A percentile compares a stretch with the other conserved stretches of the same genome.
phyloP scores from a whole-genome alignment of 768 basidiomycete genomes.

The Boletus fagicola region DNA sequence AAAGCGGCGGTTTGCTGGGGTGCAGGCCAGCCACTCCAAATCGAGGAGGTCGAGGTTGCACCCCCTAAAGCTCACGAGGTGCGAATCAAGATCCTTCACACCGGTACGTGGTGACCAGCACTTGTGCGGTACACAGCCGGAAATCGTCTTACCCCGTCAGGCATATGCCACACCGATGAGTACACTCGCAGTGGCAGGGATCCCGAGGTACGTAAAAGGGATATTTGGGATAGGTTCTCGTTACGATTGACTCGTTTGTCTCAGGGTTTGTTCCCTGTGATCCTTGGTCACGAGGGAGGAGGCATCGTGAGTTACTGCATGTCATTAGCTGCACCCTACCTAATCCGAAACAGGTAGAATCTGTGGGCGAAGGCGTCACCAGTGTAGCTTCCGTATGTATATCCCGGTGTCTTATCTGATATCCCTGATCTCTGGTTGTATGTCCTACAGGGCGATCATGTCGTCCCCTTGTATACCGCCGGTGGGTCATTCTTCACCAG shows the following conservation, averaged over 20 bases:
- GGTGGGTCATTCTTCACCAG: conserved; percentile 44
- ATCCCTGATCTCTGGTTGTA: neutral
- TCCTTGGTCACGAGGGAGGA: conserved; percentile 94
- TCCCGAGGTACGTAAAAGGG: conserved; percentile 63
- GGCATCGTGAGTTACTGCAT: conserved; percentile 61
- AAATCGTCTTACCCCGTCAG: conserved; percentile 34
- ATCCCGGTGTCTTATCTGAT: neutral
- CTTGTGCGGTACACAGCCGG: conserved; percentile 2
- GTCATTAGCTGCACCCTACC: neutral
- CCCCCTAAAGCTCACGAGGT: conserved; percentile 91
- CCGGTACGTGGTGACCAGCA: conserved; percentile 49
- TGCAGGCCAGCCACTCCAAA: conserved; percentile 77
- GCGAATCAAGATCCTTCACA: conserved; percentile 87
- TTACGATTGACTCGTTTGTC: conserved; percentile 9
- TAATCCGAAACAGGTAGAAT: conserved; percentile 72
- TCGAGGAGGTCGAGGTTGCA: conserved; percentile 93
- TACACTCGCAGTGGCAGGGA: conserved; percentile 96
- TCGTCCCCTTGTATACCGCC: conserved; percentile 94
- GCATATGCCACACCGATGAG: conserved; percentile 97
- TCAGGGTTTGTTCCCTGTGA: conserved; percentile 86
- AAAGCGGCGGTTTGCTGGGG: conserved; percentile 97
- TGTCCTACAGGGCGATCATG: conserved; percentile 77
- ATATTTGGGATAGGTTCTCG: conserved; percentile 2
- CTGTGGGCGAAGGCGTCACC: conserved; percentile 95
- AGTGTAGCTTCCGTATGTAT: conserved; percentile 54